Evolutionary conservation across 228 moss, liverwort and hornwort genomes (phyloP), one percentile per base, ranked within the genome.

Genomic region (Sphagnum fallax): DNA sequence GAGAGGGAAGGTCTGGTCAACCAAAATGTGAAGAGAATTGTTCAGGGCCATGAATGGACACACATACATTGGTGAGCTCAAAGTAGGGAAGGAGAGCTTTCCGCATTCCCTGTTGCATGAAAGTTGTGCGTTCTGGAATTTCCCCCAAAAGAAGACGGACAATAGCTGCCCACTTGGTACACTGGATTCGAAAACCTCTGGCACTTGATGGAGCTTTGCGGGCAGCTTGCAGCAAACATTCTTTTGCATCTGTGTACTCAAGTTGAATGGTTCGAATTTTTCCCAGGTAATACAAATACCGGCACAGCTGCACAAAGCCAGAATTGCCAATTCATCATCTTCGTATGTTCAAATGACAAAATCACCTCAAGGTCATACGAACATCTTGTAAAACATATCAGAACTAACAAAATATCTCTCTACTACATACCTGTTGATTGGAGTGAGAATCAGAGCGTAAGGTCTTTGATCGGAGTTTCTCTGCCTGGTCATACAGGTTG

Each of bases 101-200:
- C 71, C 84, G 87, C 91, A 94, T 91, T 64, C 91, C 91, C 47
- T 83, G 85, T 70, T 87, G 91, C 93, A 93, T 91, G 74, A 93
- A 91, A 16, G 93, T 91, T 66, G 87, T 94, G 51, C 94, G 89
- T 72, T 94, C 94, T 32, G 91, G 91, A 62, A 94, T 94, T 82
- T 94, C 91, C 61, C 91, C 94, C 53, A 94, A 78, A 48, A 94
- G 85, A 62, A 94, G 88, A 52, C 94, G 87, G 13, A 94, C 91
- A 72, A 94, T 91, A 52, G 87, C 91, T 65, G 91, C 88, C 91
- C 94, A 94, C 74, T 94, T 94, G 61, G 89, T 94, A 83, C 94
- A 94, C 75, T 94, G 91, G 69, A 94, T 91, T 51, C 89, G 85
- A 67, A 94, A 94, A 49, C 94, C 91, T 52, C 91, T 83, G 15